phyloP scores from a whole-genome alignment of 1,139 yeast genomes.

The Pichia inconspicua region DNA sequence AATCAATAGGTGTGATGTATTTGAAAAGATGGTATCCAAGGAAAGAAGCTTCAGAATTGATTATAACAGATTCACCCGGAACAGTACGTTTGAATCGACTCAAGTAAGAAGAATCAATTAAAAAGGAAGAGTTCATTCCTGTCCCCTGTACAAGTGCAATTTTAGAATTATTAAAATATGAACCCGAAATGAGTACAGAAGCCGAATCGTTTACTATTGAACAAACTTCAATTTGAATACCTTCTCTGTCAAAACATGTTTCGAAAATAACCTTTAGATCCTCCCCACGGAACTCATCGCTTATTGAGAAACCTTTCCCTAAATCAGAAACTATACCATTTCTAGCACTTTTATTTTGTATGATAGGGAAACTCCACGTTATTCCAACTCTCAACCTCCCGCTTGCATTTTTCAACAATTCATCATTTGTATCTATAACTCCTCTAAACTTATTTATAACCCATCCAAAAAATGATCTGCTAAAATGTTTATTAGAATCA shows the following conservation, averaged over 20 bases:
- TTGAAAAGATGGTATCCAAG: constrained; percentile 21
- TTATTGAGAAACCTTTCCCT: constrained; percentile 44
- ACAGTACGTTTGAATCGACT: background rate
- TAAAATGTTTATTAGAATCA: constrained; percentile 7
- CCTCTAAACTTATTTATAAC: background rate
- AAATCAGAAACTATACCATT: constrained; percentile 40
- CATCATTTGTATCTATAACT: background rate
- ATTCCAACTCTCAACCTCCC: constrained; percentile 8
- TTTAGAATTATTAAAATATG: constrained; percentile 19
- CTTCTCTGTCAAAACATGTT: constrained; percentile 18
- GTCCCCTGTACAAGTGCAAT: constrained; percentile 31
- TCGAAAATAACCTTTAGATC: constrained; percentile 41
- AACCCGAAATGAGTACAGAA: constrained; percentile 27
- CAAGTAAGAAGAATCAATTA: constrained; percentile 3
- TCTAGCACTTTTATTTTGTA: constrained; percentile 34
- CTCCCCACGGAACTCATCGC: constrained; percentile 33
- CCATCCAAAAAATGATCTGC: constrained; percentile 4
- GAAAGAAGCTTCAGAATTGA: constrained; percentile 29
- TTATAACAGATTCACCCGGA: constrained; percentile 15
- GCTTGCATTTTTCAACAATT: background rate
- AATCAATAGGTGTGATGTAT: constrained; percentile 5
- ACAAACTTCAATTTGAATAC: constrained; percentile 17
- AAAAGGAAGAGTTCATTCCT: constrained; percentile 28
- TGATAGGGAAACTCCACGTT: constrained; percentile 49
- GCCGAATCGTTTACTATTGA: constrained; percentile 30